Percentiles rank a stretch among this genome's conserved stretches.
These are phyloP conservation scores for Pythium aquatile DNA, from an alignment of 352 stramenopile genomes.

Conservation along the genomic window DNA sequence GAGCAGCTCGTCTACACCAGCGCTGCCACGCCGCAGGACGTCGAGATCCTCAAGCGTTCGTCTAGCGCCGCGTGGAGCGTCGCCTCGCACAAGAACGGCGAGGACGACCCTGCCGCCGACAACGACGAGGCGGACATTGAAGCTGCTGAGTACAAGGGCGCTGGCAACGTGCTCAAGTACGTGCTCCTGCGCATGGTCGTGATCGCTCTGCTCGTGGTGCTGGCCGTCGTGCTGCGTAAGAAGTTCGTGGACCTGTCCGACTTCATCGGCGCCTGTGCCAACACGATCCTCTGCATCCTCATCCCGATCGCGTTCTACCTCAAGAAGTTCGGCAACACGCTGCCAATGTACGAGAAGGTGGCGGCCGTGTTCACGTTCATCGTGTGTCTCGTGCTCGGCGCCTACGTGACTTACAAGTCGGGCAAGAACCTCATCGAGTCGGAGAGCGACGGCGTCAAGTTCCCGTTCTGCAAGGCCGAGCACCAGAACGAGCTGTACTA, in stretches of 20 bases:
- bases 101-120: conserved; percentile 17
- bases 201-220: conserved; percentile 45
- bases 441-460: conserved; percentile 1
- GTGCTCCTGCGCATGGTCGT: conserved; percentile 52
- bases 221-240: conserved; percentile 34
- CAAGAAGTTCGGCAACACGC: conserved; percentile 52
- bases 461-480: conserved; percentile 28
- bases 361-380: conserved; percentile 38
- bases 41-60: conserved; percentile 17
- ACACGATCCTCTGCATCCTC: conserved; percentile 56
- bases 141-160: conserved; percentile 35
- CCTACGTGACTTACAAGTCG: conserved; percentile 4
- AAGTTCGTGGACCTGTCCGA: conserved; percentile 68
- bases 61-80: conserved; percentile 30
- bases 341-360: conserved; percentile 36
- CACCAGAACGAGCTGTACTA: conserved; percentile 27
- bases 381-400: conserved; percentile 36
- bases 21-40: conserved; percentile 12
- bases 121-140: conserved; percentile 26
- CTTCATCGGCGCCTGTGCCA: conserved; percentile 59
- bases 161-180: conserved; percentile 28
- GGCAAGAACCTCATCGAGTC: conserved; percentile 50
- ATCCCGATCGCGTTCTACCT: conserved; percentile 72
- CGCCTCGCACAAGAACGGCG: conserved; percentile 8
- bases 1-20: conserved; percentile 18